Evolutionary conservation across 768 basidiomycete genomes (phyloP).

Genomic region (Heimioporus sp.): DNA sequence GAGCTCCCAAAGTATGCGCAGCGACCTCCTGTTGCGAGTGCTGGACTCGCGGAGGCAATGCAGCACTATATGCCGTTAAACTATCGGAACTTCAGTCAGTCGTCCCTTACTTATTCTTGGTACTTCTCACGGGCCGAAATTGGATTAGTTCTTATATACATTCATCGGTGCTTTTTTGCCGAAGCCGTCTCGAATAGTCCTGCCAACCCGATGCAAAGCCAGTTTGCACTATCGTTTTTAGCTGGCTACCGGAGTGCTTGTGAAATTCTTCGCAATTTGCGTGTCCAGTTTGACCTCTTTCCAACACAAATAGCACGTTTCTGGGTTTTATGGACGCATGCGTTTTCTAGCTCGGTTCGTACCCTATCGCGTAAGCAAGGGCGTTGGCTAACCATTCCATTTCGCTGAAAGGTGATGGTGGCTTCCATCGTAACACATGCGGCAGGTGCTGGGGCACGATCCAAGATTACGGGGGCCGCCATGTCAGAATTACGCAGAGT

Average conservation of each 20-base stretch:
- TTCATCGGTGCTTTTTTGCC: slow-evolving; percentile 76
- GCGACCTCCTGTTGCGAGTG: slow-evolving; percentile 45
- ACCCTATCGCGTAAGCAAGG: neutral
- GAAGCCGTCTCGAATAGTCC: slow-evolving; percentile 67
- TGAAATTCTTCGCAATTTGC: slow-evolving; percentile 49
- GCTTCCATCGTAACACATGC: slow-evolving; percentile 75
- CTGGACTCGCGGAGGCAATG: slow-evolving; percentile 62
- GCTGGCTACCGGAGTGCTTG: slow-evolving; percentile 68
- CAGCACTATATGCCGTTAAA: slow-evolving; percentile 73
- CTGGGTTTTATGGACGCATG: slow-evolving; percentile 74
- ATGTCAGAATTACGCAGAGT: slow-evolving; percentile 55
- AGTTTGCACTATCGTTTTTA: slow-evolving; percentile 63
- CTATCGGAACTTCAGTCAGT: slow-evolving; percentile 66
- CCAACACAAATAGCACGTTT: slow-evolving; percentile 61
- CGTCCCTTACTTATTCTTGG: neutral
- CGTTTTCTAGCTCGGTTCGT: slow-evolving; percentile 62
- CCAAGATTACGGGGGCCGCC: slow-evolving; percentile 70
- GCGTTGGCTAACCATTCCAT: neutral
- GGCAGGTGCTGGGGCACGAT: slow-evolving; percentile 41
- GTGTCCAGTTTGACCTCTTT: slow-evolving; percentile 47
- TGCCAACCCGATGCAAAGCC: slow-evolving; percentile 64
- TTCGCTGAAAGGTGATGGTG: slow-evolving; percentile 58
- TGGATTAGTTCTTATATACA: slow-evolving; percentile 59
- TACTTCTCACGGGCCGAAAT: neutral
- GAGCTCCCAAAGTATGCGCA: slow-evolving; percentile 62